phyloP scores from a whole-genome alignment of 306 rosid species.

The Senna siamea region DNA sequence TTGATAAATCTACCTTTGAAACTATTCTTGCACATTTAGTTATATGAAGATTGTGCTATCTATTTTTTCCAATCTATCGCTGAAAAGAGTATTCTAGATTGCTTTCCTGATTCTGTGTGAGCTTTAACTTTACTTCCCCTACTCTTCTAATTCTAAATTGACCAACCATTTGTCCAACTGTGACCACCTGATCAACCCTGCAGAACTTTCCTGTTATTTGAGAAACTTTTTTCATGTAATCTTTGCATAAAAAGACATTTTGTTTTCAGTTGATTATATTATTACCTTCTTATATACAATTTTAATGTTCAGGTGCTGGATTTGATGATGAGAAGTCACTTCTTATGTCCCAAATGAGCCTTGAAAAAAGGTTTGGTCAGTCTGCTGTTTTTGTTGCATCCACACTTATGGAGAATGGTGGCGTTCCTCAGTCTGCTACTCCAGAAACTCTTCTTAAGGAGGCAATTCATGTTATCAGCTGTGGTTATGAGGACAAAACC shows the following conservation, averaged over 20 bases:
- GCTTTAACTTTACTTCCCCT: constrained; percentile 2
- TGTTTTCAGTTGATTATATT: constrained; percentile 20
- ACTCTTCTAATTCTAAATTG: neutral
- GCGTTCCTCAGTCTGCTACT: constrained; percentile 94
- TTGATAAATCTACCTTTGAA: constrained; percentile 4
- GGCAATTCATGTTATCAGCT: constrained; percentile 92
- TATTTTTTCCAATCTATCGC: constrained; percentile 11
- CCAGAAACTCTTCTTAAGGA: constrained; percentile 94
- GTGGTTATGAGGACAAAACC: constrained; percentile 87
- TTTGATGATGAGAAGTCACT: constrained; percentile 84
- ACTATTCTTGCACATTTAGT: constrained; percentile 1
- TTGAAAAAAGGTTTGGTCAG: constrained; percentile 89
- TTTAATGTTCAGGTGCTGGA: constrained; percentile 65
- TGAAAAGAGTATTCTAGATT: constrained; percentile 2
- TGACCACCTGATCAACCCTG: neutral
- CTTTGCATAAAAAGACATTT: neutral
- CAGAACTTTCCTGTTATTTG: neutral
- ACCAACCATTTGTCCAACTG: constrained; percentile 13
- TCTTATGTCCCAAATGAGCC: constrained; percentile 90
- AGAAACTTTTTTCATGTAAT: constrained; percentile 1
- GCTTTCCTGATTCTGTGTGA: constrained; percentile 8
- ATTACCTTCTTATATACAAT: constrained; percentile 8
- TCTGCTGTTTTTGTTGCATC: constrained; percentile 93
- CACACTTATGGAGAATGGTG: constrained; percentile 93
- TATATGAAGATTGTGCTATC: constrained; percentile 21